Base-by-base conservation (phyloP, 345 rosid species). In the Bruguiera parviflora region DNA sequence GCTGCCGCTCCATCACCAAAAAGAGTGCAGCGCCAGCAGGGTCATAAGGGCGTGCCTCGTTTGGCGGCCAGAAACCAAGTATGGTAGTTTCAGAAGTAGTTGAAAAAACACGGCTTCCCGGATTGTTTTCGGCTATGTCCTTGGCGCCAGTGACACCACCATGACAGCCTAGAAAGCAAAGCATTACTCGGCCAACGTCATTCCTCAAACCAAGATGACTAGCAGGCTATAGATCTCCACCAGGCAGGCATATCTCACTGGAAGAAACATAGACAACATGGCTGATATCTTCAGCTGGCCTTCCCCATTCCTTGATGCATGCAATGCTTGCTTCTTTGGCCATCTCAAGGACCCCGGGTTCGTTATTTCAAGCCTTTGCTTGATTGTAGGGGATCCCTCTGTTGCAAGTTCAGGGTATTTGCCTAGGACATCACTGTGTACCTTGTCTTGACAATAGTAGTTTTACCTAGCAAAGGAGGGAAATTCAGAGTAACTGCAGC, bases 1-100 rank as follows among this genome's bases (percentile, higher is more conserved):
- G 97, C 96, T 0, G 93, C 97, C 11, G 96, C 97, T 2, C 99
- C 99, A 25, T 95, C 99, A 1, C 96, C 99, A 20, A 95, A n/a
- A n/a, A 95, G 53, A 92, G 87, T 37, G 99, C 97, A 6, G 95
- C 97, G 31, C 97, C 97, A 0, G 92, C 99, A 6, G 92, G 85
- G 69, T 92, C 94, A 24, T 95, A 90, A 31, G 96, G 97, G 70
- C 96, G 93, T 15, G 84, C 82, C 63, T 78, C 86, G 85, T 84
- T 92, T 3, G 96, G 97, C 2, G 99, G 99, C 1, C 92, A 87
- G 67, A 90, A 95, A 33, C 96, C 97, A 18, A 95, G 88, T 28
- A 95, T 88, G 58, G 99, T 95, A 1, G 97, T 95, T 47, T 95
- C 97, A 10, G 96, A 88, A 37, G 99, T 95, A 3, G 97, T 85